These are phyloP conservation scores for Ustilago esculenta DNA, from an alignment of 1,284 basidiomycete species.

Conservation along the genomic window DNA sequence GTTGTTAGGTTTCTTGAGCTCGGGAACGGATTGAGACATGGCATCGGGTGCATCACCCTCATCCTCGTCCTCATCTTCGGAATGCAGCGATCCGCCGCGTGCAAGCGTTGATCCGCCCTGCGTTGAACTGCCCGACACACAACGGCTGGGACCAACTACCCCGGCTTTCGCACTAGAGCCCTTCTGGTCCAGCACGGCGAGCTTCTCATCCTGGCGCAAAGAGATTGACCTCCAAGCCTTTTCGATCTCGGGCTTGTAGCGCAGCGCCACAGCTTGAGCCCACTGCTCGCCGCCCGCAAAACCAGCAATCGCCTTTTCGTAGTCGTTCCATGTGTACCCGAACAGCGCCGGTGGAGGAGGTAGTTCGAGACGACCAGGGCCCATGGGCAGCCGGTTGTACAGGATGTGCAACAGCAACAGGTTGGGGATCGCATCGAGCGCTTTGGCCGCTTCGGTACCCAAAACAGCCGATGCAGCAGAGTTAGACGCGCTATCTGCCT, in stretches of 20 bases:
- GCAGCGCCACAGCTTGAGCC: conserved; percentile 51
- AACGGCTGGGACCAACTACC: conserved; percentile 7
- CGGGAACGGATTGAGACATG: conserved; percentile 60
- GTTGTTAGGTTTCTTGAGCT: conserved; percentile 41
- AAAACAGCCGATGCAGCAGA: conserved; percentile 10
- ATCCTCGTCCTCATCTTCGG: conserved; percentile 24
- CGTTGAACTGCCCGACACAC: conserved; percentile 24
- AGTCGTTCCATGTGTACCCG: conserved; percentile 59
- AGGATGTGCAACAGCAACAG: conserved; percentile 61
- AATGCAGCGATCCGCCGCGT: conserved; percentile 22
- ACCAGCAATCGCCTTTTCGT: conserved; percentile 60
- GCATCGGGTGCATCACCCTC: conserved; percentile 24
- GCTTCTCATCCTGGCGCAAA: conserved; percentile 18
- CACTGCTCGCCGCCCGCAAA: conserved; percentile 60
- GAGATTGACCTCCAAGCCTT: conserved; percentile 35
- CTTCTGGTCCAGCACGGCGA: conserved; percentile 24
- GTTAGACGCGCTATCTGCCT: not conserved
- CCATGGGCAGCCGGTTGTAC: conserved; percentile 57
- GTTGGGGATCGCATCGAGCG: conserved; percentile 60
- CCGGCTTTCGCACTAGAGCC: conserved; percentile 8
- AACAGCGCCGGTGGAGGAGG: conserved; percentile 59
- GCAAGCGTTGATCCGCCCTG: conserved; percentile 25
- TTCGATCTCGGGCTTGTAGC: conserved; percentile 54
- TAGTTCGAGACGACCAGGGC: conserved; percentile 37
- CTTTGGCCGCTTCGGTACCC: conserved; percentile 35